A percentile compares a stretch with the other conserved stretches of the same genome.
Conservation (phyloP, 139 green algal genomes). For the Chlamydomonas sp. region DNA sequence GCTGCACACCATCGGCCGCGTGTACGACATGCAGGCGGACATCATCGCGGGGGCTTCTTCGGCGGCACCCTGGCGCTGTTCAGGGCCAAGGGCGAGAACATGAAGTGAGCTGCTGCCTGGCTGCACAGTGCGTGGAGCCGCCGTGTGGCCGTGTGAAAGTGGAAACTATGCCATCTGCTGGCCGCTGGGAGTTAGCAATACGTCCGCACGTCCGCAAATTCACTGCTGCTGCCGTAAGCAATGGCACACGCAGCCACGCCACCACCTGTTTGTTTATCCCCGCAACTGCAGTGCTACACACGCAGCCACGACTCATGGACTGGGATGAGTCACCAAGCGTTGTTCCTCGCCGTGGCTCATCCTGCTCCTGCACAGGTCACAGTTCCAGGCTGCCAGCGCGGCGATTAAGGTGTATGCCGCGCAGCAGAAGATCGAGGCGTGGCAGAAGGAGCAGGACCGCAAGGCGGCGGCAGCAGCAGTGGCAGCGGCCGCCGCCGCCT, state of each 20-base stretch:
- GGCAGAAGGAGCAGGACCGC: slow-evolving; percentile 55
- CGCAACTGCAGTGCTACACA: too few relatives aligned
- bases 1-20: slow-evolving; percentile 82
- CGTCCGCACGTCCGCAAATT: too few relatives aligned
- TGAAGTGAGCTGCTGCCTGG: slow-evolving; percentile 62
- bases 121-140: too few relatives aligned
- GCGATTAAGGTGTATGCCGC: slow-evolving; percentile 76
- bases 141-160: background rate
- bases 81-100: slow-evolving; percentile 59
- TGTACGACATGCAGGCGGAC: slow-evolving; percentile 85
- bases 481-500: background rate
- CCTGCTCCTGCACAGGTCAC: slow-evolving; percentile 38
- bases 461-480: slow-evolving; percentile 3
- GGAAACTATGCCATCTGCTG: background rate
- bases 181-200: too few relatives aligned
- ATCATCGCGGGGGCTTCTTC: slow-evolving; percentile 74
- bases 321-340: too few relatives aligned
- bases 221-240: background rate
- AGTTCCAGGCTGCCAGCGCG: slow-evolving; percentile 69
- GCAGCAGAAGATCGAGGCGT: slow-evolving; percentile 74
- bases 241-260: background rate
- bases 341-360: too few relatives aligned
- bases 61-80: slow-evolving; percentile 62
- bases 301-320: too few relatives aligned
- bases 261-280: too few relatives aligned